Evolutionary conservation across 331 rosid species (phyloP).

Genomic region (Spiraea crenata): DNA sequence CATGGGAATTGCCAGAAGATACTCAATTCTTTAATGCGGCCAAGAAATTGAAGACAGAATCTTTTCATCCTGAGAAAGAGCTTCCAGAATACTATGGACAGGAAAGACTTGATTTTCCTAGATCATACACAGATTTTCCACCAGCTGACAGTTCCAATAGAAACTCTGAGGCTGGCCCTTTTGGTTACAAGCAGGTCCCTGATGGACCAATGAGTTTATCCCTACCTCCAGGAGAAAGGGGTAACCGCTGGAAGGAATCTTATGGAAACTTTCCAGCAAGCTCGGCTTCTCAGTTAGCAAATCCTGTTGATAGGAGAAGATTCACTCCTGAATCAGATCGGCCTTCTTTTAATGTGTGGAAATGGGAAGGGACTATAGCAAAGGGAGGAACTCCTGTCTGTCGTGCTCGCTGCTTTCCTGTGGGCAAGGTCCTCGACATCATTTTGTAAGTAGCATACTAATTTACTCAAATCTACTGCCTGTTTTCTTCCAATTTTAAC

Average conservation of each 20-base stretch:
- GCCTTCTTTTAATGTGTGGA: constrained; percentile 75
- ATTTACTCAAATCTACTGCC: not conserved
- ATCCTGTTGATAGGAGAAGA: constrained; percentile 53
- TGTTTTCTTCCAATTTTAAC: constrained; percentile 1
- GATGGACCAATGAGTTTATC: constrained; percentile 45
- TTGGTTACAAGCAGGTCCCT: constrained; percentile 49
- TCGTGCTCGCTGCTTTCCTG: constrained; percentile 98
- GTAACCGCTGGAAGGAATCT: constrained; percentile 62
- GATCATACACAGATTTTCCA: constrained; percentile 45
- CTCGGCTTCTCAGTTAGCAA: constrained; percentile 45
- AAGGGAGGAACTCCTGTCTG: constrained; percentile 98
- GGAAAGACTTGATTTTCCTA: constrained; percentile 52
- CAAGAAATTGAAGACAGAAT: constrained; percentile 60
- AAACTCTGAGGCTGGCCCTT: constrained; percentile 51
- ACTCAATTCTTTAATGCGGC: constrained; percentile 46
- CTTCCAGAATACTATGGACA: constrained; percentile 75
- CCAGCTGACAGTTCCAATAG: constrained; percentile 45
- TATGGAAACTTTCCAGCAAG: constrained; percentile 51
- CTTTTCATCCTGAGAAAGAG: constrained; percentile 61
- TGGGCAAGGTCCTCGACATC: constrained; percentile 80
- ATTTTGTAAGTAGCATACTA: constrained; percentile 61
- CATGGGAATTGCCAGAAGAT: constrained; percentile 63
- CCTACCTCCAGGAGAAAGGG: constrained; percentile 47
- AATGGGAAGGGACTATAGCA: constrained; percentile 99
- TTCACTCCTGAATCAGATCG: constrained; percentile 63